A percentile compares a stretch with the other conserved stretches of the same genome.
phyloP scores from a whole-genome alignment of 257 asterid species.

The Scutellaria minor region DNA sequence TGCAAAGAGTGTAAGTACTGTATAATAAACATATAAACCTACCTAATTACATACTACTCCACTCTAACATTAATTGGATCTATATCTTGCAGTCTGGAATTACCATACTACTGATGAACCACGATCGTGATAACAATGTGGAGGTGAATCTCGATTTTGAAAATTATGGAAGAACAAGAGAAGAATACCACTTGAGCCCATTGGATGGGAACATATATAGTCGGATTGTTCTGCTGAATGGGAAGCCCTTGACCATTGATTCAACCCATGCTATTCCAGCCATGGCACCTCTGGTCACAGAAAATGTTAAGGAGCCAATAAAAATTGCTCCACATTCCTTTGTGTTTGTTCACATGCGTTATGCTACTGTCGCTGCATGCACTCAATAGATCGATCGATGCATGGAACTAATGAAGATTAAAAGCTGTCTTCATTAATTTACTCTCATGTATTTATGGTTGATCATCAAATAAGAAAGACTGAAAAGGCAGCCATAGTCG shows the following conservation, averaged over 20 bases:
- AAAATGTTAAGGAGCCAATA: slow-evolving; percentile 46
- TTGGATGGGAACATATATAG: slow-evolving; percentile 55
- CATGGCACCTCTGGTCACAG: slow-evolving; percentile 38
- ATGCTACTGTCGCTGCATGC: slow-evolving; percentile 54
- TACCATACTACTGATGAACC: slow-evolving; percentile 57
- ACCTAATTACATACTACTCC: too few relatives aligned
- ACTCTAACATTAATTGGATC: too few relatives aligned
- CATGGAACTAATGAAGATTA: slow-evolving; percentile 7
- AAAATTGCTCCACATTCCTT: slow-evolving; percentile 58
- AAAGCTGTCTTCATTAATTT: background rate
- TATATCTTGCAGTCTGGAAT: slow-evolving; percentile 55
- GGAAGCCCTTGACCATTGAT: slow-evolving; percentile 48
- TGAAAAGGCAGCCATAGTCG: too few relatives aligned
- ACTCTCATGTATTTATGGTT: too few relatives aligned
- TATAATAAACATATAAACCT: too few relatives aligned
- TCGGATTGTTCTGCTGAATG: slow-evolving; percentile 64
- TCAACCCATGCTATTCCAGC: slow-evolving; percentile 54
- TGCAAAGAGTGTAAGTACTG: slow-evolving; percentile 59
- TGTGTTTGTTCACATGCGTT: slow-evolving; percentile 57
- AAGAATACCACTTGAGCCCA: slow-evolving; percentile 70
- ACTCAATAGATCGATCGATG: background rate
- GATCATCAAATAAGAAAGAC: too few relatives aligned
- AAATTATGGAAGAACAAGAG: slow-evolving; percentile 38
- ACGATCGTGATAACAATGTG: slow-evolving; percentile 46
- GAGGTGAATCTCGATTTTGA: slow-evolving; percentile 37